Evolutionary conservation across 192 early-diverging fungal species (phyloP), one percentile per base, ranked within the genome.

Genomic region (Spinellus fusiger): DNA sequence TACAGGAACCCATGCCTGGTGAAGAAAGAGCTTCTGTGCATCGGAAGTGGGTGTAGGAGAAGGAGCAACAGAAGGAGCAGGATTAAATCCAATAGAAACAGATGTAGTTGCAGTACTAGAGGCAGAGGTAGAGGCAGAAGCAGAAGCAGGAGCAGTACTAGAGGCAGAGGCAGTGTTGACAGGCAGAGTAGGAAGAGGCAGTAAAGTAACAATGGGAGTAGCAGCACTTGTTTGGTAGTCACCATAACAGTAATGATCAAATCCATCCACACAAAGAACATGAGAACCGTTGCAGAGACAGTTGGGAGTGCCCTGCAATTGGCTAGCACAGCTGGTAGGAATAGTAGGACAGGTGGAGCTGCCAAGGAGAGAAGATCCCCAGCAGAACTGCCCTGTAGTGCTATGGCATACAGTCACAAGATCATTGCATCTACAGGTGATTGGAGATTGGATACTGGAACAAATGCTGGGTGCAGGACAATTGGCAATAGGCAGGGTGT

Each of bases 261-360:
- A 25, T 8, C 35, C 32, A 60, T 67, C 65, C n/a, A 67, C 65
- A 55, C 65, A 67, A 22, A 67, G 65, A 12, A 67, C 51, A 20
- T 47, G 29, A 15, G 28, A 1, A 10, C 56, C 8, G 51, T 35
- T 67, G 49, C 65, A 67, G 16, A 67, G 58, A 49, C 65, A 67
- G 23, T 15, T 32, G 8, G 58, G 51, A n/a, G 65, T 54, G 12
- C 58, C 51, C 22, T 51, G 44, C n/a, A 35, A 44, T 23, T 37
- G 47, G 16, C 34, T 23, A 6, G 37, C 40, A 16, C 65, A 67
- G 8, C 10, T 23, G 7, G 47, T 31, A 54, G 65, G 57, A 2
- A 67, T 54, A 10, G 65, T 28, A 47, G 65, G 65, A 16, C 65
- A 67, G 4, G 29, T 48, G 22, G 22, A 48, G 9, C n/a, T 29